A percentile compares a stretch with the other conserved stretches of the same genome.
Conservation (phyloP, 306 rosid genomes). For the Prunus persica region DNA sequence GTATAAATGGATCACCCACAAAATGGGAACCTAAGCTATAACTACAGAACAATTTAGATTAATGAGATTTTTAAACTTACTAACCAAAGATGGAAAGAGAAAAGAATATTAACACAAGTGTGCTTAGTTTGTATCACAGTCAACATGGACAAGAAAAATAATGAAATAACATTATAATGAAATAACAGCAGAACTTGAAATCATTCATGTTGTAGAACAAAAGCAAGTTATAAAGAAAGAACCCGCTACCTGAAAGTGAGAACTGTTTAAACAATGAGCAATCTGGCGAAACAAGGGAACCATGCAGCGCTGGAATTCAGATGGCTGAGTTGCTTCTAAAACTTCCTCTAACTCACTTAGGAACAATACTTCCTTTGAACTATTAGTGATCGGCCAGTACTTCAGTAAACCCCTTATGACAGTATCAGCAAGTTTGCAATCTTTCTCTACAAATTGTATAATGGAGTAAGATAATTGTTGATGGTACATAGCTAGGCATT, state of each 20-base stretch:
- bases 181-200: constrained; percentile 3
- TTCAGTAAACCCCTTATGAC: constrained; percentile 75
- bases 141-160: background rate
- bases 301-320: constrained; percentile 87
- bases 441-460: constrained; percentile 80
- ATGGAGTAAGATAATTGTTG: constrained; percentile 75
- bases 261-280: constrained; percentile 65
- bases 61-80: background rate
- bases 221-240: background rate
- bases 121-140: background rate
- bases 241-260: constrained; percentile 68
- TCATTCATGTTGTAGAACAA: background rate
- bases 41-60: background rate
- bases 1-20: too few species aligned
- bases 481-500: constrained; percentile 71
- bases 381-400: constrained; percentile 91
- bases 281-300: constrained; percentile 63
- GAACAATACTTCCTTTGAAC: constrained; percentile 83
- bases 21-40: background rate
- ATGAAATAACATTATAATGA: background rate
- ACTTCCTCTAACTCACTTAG: constrained; percentile 79
- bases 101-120: background rate
- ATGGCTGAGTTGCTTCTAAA: constrained; percentile 73
- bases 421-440: constrained; percentile 84
- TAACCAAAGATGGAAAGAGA: background rate